These are phyloP conservation scores for Fusarium torreyae DNA, from an alignment of 2,329 filamentous ascomycete genomes.

Conservation along the genomic window DNA sequence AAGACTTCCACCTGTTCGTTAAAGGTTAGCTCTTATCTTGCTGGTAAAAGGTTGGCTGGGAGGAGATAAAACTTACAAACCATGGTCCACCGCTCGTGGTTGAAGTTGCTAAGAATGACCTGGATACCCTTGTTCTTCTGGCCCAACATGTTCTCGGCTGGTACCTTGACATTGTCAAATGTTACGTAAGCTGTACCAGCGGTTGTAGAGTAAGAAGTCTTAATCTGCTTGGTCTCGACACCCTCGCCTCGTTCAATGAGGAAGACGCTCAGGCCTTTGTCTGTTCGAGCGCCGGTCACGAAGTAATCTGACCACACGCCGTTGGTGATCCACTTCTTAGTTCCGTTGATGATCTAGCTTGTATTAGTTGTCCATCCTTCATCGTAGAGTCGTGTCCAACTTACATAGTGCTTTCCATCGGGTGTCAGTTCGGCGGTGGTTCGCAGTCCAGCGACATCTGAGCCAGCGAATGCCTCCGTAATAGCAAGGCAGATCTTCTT, in stretches of 20 bases:
- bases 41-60: neutral
- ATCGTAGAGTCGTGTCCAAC: conserved; percentile 49
- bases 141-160: conserved; percentile 82
- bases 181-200: conserved; percentile 86
- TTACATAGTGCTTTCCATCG: conserved; percentile 80
- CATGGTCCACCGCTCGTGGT: conserved; percentile 89
- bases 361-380: neutral
- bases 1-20: conserved; percentile 66
- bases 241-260: conserved; percentile 81
- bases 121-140: conserved; percentile 89
- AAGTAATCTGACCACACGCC: conserved; percentile 88
- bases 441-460: conserved; percentile 82
- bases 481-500: conserved; percentile 93
- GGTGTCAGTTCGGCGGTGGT: conserved; percentile 84
- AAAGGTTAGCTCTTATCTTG: conserved; percentile 14
- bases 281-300: conserved; percentile 83
- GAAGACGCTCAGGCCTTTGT: conserved; percentile 83
- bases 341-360: conserved; percentile 73
- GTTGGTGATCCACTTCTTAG: conserved; percentile 91
- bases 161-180: conserved; percentile 90
- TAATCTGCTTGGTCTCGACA: conserved; percentile 83
- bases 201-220: conserved; percentile 84
- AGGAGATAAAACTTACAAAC: conserved; percentile 62
- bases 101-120: conserved; percentile 89
- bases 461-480: conserved; percentile 88